A percentile compares a stretch with the other conserved stretches of the same genome.
These are phyloP conservation scores for Penicillium sp. DNA, from an alignment of 2,329 filamentous ascomycete species.

Conservation along the genomic window DNA sequence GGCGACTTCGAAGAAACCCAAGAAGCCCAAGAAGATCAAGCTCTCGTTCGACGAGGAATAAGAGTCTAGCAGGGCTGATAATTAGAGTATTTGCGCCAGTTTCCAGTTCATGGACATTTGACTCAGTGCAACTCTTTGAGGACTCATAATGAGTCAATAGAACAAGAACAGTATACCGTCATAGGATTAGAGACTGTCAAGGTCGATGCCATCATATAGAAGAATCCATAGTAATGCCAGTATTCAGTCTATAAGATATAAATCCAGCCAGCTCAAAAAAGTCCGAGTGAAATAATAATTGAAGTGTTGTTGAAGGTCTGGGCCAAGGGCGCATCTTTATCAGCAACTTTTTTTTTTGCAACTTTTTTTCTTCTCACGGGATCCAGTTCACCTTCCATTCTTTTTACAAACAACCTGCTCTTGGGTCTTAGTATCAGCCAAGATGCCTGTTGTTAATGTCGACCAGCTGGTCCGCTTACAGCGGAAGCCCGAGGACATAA, in stretches of 20 bases:
- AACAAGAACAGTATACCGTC: constrained; percentile 6
- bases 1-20: constrained; percentile 33
- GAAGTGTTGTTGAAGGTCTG: constrained; percentile 1
- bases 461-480: constrained; percentile 91
- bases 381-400: constrained; percentile 15
- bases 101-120: neutral
- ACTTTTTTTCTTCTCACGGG: constrained; percentile 20
- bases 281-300: neutral
- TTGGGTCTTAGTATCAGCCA: constrained; percentile 30
- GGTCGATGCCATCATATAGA: neutral
- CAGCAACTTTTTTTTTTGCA: constrained; percentile 24
- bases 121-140: neutral
- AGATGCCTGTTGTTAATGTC: constrained; percentile 87
- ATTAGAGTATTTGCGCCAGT: neutral
- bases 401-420: constrained; percentile 9
- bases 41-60: constrained; percentile 45
- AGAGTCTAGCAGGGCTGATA: neutral
- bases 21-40: constrained; percentile 48
- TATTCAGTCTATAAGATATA: neutral
- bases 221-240: neutral
- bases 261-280: neutral
- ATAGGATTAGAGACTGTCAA: neutral
- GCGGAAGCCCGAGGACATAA: constrained; percentile 78
- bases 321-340: constrained; percentile 13
- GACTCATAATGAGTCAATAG: constrained; percentile 23